Percentiles rank a stretch among this genome's conserved stretches.
Conservation (phyloP, 176 grass and related monocot genomes). For the Thalia dealbata region DNA sequence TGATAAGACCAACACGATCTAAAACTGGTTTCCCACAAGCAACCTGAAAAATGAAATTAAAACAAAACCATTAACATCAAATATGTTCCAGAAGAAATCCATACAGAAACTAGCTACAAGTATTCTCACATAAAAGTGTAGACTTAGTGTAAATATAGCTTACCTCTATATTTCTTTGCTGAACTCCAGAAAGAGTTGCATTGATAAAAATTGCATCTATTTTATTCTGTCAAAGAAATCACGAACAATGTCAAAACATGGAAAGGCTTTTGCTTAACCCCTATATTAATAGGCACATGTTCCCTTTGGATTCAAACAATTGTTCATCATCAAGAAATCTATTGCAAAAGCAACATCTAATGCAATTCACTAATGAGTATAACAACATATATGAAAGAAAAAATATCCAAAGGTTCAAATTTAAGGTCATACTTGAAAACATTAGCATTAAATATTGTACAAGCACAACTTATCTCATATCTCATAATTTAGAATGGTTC, state of each 20-base stretch:
- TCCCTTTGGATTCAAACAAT: not conserved
- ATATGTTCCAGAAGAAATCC: not conserved
- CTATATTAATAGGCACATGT: not conserved
- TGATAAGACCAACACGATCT: conserved; percentile 89
- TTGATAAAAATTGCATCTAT: conserved; percentile 93
- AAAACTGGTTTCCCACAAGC: conserved; percentile 69
- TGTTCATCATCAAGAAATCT: not conserved
- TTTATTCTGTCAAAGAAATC: conserved; percentile 38
- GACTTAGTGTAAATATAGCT: not conserved
- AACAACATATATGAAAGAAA: too few relatives aligned
- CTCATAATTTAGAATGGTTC: too few relatives aligned
- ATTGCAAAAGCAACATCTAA: not conserved
- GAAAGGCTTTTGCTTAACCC: not conserved
- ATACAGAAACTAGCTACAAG: not conserved
- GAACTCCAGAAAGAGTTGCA: conserved; percentile 78
- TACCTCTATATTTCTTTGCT: conserved; percentile 93
- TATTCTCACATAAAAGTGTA: not conserved
- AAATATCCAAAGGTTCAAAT: too few relatives aligned
- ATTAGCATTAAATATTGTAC: too few relatives aligned
- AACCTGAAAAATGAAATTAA: conserved; percentile 35
- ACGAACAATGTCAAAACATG: not conserved
- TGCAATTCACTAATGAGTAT: too few relatives aligned
- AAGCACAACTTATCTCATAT: too few relatives aligned
- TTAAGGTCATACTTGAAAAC: too few relatives aligned
- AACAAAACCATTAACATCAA: conserved; percentile 3